Conservation (phyloP, 192 early-diverging fungal genomes). For the Pilobolus umbonatus region DNA sequence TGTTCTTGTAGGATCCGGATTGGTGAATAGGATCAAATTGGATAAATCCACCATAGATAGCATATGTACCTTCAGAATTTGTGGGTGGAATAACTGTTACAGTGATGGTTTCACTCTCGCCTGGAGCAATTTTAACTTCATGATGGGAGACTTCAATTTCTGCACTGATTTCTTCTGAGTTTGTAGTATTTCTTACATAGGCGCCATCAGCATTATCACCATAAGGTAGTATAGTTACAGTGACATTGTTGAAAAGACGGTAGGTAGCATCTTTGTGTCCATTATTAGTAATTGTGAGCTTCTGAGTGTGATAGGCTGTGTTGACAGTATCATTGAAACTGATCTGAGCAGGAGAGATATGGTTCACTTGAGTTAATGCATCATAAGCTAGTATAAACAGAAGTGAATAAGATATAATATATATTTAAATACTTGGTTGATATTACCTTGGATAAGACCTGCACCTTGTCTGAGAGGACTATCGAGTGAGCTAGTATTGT, state of each 20-base stretch:
- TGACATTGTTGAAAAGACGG: conserved; percentile 33
- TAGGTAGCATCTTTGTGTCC: conserved; percentile 36
- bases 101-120: conserved; percentile 15
- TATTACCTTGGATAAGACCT: conserved; percentile 42
- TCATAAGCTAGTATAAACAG: conserved; percentile 25
- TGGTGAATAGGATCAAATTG: conserved; percentile 26
- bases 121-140: conserved; percentile 15
- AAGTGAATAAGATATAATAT: neutral
- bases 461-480: conserved; percentile 45
- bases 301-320: conserved; percentile 25
- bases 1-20: neutral
- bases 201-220: conserved; percentile 12
- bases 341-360: conserved; percentile 42
- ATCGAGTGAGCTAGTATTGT: conserved; percentile 7
- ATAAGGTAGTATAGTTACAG: conserved; percentile 39
- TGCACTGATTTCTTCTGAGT: conserved; percentile 15
- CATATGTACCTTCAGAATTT: conserved; percentile 24
- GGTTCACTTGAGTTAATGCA: conserved; percentile 32
- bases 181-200: conserved; percentile 10
- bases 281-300: conserved; percentile 43
- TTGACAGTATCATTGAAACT: conserved; percentile 49
- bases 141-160: conserved; percentile 19
- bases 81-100: conserved; percentile 28
- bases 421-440: too few species aligned
- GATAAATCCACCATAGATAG: conserved; percentile 46